phyloP scores from a whole-genome alignment of 2,329 filamentous ascomycete species.

The Alternaria arbusti region DNA sequence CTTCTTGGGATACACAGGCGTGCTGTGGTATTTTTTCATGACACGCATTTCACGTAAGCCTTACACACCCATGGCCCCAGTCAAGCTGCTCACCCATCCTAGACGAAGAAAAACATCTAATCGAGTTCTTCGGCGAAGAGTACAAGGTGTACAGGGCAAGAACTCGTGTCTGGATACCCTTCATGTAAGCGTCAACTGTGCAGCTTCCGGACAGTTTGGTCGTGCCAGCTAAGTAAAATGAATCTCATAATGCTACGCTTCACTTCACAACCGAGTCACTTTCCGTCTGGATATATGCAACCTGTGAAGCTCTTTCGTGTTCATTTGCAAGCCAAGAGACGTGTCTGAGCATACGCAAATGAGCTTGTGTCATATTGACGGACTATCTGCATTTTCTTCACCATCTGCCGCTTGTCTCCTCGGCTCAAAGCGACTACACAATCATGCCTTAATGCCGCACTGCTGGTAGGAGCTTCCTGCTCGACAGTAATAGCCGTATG shows the following conservation, averaged over 20 bases:
- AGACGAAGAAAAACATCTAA: conserved; percentile 79
- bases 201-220: neutral
- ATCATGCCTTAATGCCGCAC: neutral
- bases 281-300: neutral
- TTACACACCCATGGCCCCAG: neutral
- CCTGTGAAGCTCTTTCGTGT: neutral
- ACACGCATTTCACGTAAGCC: conserved; percentile 69
- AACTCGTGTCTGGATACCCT: conserved; percentile 81
- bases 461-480: neutral
- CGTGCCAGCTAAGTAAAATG: neutral
- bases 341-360: neutral
- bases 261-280: neutral
- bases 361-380: neutral
- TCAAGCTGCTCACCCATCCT: conserved; percentile 10
- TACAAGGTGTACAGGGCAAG: conserved; percentile 75
- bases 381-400: neutral
- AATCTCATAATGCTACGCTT: neutral
- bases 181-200: conserved; percentile 56
- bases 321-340: neutral
- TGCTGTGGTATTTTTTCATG: conserved; percentile 87
- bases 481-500: neutral
- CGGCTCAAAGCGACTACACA: neutral
- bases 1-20: conserved; percentile 72
- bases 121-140: conserved; percentile 83
- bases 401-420: neutral